Evolutionary conservation across 768 basidiomycete genomes (phyloP).

Genomic region (Strobilomyces confusus): DNA sequence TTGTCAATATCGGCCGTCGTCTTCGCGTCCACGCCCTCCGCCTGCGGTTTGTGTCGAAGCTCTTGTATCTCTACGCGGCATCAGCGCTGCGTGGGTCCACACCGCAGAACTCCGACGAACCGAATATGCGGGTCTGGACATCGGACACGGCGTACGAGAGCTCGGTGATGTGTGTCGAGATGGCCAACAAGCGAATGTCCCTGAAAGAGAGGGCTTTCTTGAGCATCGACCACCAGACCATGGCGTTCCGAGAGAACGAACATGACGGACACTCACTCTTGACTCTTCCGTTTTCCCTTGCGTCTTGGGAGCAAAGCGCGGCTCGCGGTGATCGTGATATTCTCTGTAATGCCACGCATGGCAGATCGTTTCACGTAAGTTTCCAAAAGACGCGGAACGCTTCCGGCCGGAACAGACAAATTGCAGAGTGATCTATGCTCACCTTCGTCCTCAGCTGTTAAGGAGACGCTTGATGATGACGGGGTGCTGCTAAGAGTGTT

Average conservation of each 20-base stretch:
- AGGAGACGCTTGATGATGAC: slow-evolving; percentile 50
- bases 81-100: slow-evolving; percentile 10
- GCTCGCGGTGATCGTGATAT: slow-evolving; percentile 64
- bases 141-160: slow-evolving; percentile 84
- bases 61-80: slow-evolving; percentile 76
- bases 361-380: slow-evolving; percentile 33
- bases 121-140: slow-evolving; percentile 88
- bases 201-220: slow-evolving; percentile 39
- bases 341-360: slow-evolving; percentile 46
- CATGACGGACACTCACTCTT: slow-evolving; percentile 53
- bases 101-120: slow-evolving; percentile 35
- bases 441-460: slow-evolving; percentile 66
- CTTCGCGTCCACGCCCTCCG: slow-evolving; percentile 46
- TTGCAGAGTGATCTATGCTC: slow-evolving; percentile 24
- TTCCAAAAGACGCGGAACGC: slow-evolving; percentile 24
- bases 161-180: slow-evolving; percentile 85
- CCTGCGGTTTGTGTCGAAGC: slow-evolving; percentile 81
- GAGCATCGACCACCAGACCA: slow-evolving; percentile 25
- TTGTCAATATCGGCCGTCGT: slow-evolving; percentile 75
- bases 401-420: slow-evolving; percentile 18
- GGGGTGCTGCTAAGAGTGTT: slow-evolving; percentile 22
- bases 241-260: slow-evolving; percentile 15
- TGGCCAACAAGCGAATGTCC: slow-evolving; percentile 69
- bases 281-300: slow-evolving; percentile 53
- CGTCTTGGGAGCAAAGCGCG: slow-evolving; percentile 39